Base-by-base conservation (phyloP, 352 stramenopile species). In the Globisporangium ultimum region DNA sequence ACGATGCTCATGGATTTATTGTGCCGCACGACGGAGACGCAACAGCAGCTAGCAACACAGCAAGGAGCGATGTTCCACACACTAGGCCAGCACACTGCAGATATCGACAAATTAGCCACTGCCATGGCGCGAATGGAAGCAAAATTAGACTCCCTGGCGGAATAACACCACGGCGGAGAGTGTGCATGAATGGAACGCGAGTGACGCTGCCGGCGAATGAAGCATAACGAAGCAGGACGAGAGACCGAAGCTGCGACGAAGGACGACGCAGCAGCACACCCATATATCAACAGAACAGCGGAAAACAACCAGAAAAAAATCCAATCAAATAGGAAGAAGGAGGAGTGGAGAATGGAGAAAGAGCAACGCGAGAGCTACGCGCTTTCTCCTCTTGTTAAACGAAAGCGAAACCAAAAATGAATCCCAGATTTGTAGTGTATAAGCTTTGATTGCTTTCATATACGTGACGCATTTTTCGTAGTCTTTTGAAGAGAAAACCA, bases 11-110 rank as follows among this genome's bases (percentile, higher is more conserved):
- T 95, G 85, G 85, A 95, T 74, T 64, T 95, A 55, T 67, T 95
- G 40, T 95, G 85, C 63, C 85, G 85, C 55, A 95, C 85, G 48
- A 95, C 85, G 54, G 85, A 95, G 67, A 95, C 85, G 32, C 85
- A 95, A 76, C 85, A 95, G 77, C 85, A 95, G 69, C 79, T 95
- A 74, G 85, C 85, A 76, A 93, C 85, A 79, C 85, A 95, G 62
- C 85, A 95, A 69, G 85, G 85, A 69, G 85, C 83, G 28, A 95
- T 95, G 85, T 95, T 95, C 69, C 85, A 95, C 70, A 93, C 83
- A 85, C 72, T 95, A 85, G 81, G 85, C 63, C 85, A 95, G 76
- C 85, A 95, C 70, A 95, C 85, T 58, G 79, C 79, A 66, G 81
- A 95, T 67, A 95, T 95, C 58, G 85, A 95, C 80, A 89, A 90